Base-by-base conservation (phyloP, 2,329 filamentous ascomycete genomes). In the Sclerotinia borealis region DNA sequence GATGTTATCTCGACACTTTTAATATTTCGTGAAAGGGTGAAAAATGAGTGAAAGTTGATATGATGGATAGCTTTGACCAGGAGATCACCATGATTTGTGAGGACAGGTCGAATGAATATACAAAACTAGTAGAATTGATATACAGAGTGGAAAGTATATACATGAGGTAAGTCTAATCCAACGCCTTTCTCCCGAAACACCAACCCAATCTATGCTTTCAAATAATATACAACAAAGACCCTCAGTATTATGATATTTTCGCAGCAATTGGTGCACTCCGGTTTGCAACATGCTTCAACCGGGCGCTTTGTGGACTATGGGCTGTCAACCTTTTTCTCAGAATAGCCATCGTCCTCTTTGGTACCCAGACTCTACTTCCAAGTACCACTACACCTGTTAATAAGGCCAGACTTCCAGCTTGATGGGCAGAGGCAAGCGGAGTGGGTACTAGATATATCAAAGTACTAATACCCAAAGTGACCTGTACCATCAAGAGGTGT, bases 361-460 rank as follows among this genome's bases (percentile, higher is more conserved):
- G 90, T 60, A 93, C 81, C 77, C 89, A 90, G 62, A 96, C 77
- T 47, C 92, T 83, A 70, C 88, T 92, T 13, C 90, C 91, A 43
- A 97, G 79, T 1, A 97, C 83, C 27, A 96, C 79, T 0, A 88
- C 88, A 50, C 91, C 92, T 0, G 91, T 96, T 65, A 99, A 78
- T 25, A 99, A 79, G 2, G 91, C 91, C 69, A 99, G 78, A 65
- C 88, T 91, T 45, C 95, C 93, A 2, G 95, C 95, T 77, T 99
- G 95, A 76, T 99, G 95, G 9, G 91, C 87, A 3, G 93, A 92
- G 0, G 93, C 95, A 11, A 99, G 80, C 66, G 89, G 88, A 2
- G 89, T 89, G 5, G 96, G 95, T 0, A 99, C 93, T 75, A 99
- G 88, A 79, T 97, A 98, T 71, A 96, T 88, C 65, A 99, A 81